Evolutionary conservation across 441 rosid species (phyloP), one percentile per base, ranked within the genome.

Genomic region (Gossypium schwendimanii): DNA sequence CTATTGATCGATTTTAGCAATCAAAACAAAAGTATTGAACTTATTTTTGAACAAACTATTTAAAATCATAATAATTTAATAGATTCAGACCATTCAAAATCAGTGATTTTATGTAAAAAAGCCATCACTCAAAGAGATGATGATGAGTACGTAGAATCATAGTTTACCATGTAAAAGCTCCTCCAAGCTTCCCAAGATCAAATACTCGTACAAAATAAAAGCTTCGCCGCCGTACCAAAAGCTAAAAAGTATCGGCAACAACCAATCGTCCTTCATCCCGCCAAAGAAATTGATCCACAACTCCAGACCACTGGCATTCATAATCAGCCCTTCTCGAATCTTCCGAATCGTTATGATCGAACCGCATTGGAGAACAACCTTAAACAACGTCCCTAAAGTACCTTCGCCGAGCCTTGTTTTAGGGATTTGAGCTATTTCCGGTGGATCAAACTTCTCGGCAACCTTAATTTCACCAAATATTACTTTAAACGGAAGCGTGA

Each of bases 181-280:
- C 45, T 83, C 84, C 7, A 83, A 61, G 52, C 86, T 83, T 68
- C 84, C 84, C 47, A 83, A 41, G 77, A 81, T 78, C 44, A 78
- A 45, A 54, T 83, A 76, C 0, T 78, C 78, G 1, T 74, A 76
- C 73, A 80, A 60, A 61, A 78, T 17, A 18, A 76, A 80, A 41
- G 82, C 84, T 57, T 83, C 86, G 4, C 77, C 84, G 39, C 84
- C 84, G 45, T 83, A 78, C 79, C 82, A 76, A 9, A 83, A 83
- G 47, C 80, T 72, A 33, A 60, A 76, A 33, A 76, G 76, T 41
- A 83, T 64, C 21, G 75, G 80, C 58, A 80, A 73, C 23, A 78
- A 77, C 71, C 58, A 74, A 33, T 60, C 47, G 44, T 72, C 23
- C 0, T n/a, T 63, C 50, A 80, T 82, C 36, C 33, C 79, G 63